phyloP scores from a whole-genome alignment of 371 early-diverging fungal species.

The Batkoa obscura region DNA sequence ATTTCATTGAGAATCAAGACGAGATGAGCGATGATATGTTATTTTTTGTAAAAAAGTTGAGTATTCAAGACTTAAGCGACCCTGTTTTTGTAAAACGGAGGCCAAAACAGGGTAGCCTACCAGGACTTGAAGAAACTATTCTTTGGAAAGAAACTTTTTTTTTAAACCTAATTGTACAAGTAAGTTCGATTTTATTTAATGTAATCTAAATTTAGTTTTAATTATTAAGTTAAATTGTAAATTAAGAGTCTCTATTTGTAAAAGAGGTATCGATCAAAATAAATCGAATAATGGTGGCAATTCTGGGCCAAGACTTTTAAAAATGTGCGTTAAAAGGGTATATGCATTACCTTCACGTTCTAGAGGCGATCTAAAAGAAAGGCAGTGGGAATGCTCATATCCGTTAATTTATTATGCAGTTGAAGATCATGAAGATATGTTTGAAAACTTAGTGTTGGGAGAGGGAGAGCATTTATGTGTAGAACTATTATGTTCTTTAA shows the following conservation, averaged over 20 bases:
- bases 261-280: conserved; percentile 4
- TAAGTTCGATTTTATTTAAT: conserved; percentile 8
- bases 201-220: no score
- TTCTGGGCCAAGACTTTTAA: conserved; percentile 24
- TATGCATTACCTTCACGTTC: conserved; percentile 65
- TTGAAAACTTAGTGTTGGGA: conserved; percentile 47
- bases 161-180: conserved; percentile 62
- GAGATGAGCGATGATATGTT: conserved; percentile 48
- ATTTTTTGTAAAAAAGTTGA: conserved; percentile 39
- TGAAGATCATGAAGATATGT: conserved; percentile 62
- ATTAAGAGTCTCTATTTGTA: conserved; percentile 56
- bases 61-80: conserved; percentile 20
- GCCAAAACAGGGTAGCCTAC: conserved; percentile 19
- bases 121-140: conserved; percentile 34
- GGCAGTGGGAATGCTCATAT: conserved; percentile 52
- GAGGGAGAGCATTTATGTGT: conserved; percentile 64
- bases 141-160: conserved; percentile 73
- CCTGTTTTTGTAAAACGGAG: conserved; percentile 53
- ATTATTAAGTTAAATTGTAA: conserved; percentile 40
- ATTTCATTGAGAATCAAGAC: conserved; percentile 34
- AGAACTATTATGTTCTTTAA: conserved; percentile 38
- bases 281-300: conserved; percentile 7
- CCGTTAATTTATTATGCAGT: conserved; percentile 67
- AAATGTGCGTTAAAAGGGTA: conserved; percentile 47
- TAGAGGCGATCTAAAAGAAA: conserved; percentile 56